Evolutionary conservation across 139 green algal genomes (phyloP).

Genomic region (Zygnema circumcarinatum): DNA sequence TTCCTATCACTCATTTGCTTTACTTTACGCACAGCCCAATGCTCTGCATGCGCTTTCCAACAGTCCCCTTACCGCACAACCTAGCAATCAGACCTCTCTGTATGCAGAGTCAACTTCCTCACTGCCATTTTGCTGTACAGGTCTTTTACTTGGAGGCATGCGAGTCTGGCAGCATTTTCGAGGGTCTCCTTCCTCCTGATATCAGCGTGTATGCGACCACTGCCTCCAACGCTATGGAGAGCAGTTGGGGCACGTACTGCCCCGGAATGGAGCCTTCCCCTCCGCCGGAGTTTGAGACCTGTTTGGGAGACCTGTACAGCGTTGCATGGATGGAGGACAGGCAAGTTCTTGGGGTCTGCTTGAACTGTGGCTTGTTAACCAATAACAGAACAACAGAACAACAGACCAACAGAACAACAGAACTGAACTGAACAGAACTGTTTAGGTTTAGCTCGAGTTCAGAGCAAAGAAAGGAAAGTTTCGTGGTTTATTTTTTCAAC

Average conservation of each 20-base stretch:
- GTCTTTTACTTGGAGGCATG: slow-evolving; percentile 90
- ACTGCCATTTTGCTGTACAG: slow-evolving; percentile 7
- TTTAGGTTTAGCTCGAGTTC: neutral
- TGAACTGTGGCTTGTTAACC: slow-evolving; percentile 13
- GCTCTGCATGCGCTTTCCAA: too few relatives aligned
- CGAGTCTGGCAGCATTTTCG: slow-evolving; percentile 91
- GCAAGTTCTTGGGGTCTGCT: slow-evolving; percentile 4
- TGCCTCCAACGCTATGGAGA: slow-evolving; percentile 87
- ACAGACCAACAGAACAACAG: neutral
- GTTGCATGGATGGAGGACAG: slow-evolving; percentile 94
- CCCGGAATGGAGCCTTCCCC: slow-evolving; percentile 61
- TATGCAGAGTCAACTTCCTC: too few relatives aligned
- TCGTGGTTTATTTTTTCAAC: neutral
- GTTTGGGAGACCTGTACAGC: slow-evolving; percentile 93
- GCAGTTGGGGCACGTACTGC: slow-evolving; percentile 92
- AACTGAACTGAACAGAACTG: neutral
- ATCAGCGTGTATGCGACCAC: slow-evolving; percentile 80
- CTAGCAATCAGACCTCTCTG: too few relatives aligned
- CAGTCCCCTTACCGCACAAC: too few relatives aligned
- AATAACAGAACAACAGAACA: neutral
- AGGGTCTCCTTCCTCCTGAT: slow-evolving; percentile 67
- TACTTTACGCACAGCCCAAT: too few relatives aligned
- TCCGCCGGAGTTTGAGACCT: slow-evolving; percentile 78
- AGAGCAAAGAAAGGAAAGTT: neutral
- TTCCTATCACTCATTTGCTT: too few relatives aligned